Percentiles rank a stretch among this genome's conserved stretches.
Conservation (phyloP, 192 early-diverging fungal genomes). For the Linnemannia schmuckeri region DNA sequence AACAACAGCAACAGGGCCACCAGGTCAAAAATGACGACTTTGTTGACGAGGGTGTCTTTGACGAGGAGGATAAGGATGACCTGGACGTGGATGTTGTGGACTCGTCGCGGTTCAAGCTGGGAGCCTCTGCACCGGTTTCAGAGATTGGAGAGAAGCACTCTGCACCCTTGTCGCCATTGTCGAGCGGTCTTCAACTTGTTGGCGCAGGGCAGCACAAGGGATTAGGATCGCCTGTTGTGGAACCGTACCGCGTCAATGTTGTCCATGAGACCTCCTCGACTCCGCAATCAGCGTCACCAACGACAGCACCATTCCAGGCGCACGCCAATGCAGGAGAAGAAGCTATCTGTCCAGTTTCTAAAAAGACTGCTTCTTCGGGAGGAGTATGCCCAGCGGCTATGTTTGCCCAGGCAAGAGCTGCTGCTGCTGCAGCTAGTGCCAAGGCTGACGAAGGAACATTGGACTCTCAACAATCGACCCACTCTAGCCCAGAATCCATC, state of each 20-base stretch:
- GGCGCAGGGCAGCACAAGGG: neutral
- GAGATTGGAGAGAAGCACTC: neutral
- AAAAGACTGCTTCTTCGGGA: constrained; percentile 47
- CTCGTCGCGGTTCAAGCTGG: neutral
- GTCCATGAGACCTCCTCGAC: constrained; percentile 12
- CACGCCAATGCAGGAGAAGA: constrained; percentile 6
- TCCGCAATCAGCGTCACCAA: neutral
- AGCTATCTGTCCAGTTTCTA: constrained; percentile 43
- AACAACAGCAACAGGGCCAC: constrained; percentile 1
- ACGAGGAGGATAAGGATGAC: constrained; percentile 51
- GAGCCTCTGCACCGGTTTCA: neutral
- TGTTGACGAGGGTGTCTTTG: constrained; percentile 48
- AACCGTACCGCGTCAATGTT: constrained; percentile 25
- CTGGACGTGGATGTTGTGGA: neutral
- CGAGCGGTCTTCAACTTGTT: neutral
- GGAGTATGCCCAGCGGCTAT: constrained; percentile 49
- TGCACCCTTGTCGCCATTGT: neutral
- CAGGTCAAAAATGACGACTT: constrained; percentile 9
- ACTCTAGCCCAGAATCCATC: neutral
- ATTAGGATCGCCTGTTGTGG: constrained; percentile 8
- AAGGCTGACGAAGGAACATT: neutral
- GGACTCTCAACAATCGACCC: neutral
- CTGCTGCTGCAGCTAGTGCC: neutral
- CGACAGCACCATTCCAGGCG: neutral
- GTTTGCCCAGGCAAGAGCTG: constrained; percentile 48